These are phyloP conservation scores for Zygosaccharomyces pseudobailii DNA, from an alignment of 1,139 yeast genomes.

Conservation along the genomic window DNA sequence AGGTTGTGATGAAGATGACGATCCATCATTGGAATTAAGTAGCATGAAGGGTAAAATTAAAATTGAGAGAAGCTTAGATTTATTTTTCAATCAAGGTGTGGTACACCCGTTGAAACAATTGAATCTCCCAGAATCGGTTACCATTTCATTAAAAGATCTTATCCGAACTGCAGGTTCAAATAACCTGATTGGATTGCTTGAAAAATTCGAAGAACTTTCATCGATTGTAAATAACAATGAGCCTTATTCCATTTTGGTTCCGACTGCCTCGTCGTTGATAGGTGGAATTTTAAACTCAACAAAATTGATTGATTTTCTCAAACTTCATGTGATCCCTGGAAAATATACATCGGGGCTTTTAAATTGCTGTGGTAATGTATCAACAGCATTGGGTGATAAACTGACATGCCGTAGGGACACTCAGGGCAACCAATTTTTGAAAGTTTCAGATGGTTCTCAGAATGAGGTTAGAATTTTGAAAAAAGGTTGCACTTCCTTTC, in stretches of 20 bases:
- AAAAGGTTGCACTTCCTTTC: constrained; percentile 60
- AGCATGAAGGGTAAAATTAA: constrained; percentile 30
- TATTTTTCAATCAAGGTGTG: constrained; percentile 80
- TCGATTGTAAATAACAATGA: constrained; percentile 18
- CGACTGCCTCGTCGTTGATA: constrained; percentile 49
- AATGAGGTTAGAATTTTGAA: constrained; percentile 62
- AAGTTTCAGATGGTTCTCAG: constrained; percentile 44
- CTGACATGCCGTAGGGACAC: constrained; percentile 43
- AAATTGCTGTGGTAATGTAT: constrained; percentile 42
- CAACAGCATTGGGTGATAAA: constrained; percentile 42
- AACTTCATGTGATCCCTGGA: constrained; percentile 66
- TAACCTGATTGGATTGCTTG: constrained; percentile 48
- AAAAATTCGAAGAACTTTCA: constrained; percentile 25
- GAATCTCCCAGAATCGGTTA: constrained; percentile 52
- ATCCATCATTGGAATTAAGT: constrained; percentile 20
- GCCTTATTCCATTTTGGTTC: constrained; percentile 66
- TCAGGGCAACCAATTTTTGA: constrained; percentile 35
- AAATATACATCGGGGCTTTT: constrained; percentile 41
- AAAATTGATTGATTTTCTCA: constrained; percentile 50
- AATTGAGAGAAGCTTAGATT: constrained; percentile 50
- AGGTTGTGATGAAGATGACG: background rate
- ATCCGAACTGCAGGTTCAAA: constrained; percentile 46
- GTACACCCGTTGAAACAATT: constrained; percentile 63
- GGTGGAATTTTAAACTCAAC: constrained; percentile 30
- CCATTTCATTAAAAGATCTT: constrained; percentile 54